Evolutionary conservation across 352 stramenopile species (phyloP).

Genomic region (Discostella stelligera): DNA sequence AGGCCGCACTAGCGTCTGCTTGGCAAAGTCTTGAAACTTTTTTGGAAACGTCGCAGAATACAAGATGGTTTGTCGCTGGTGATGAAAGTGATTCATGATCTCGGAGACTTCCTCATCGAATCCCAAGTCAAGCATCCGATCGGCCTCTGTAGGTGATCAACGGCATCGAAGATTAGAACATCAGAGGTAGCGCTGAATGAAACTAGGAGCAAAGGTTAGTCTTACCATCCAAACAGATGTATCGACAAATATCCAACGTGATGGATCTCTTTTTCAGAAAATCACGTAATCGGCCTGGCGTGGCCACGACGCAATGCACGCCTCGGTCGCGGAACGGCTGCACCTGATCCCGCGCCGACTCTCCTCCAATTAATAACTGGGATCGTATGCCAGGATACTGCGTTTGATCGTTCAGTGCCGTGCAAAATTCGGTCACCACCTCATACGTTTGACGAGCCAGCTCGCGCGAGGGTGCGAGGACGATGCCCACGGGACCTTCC

Average conservation of each 20-base stretch:
- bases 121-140: slow-evolving; percentile 96
- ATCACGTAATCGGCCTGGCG: slow-evolving; percentile 94
- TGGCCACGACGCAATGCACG: slow-evolving; percentile 96
- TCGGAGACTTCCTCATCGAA: slow-evolving; percentile 87
- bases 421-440: slow-evolving; percentile 92
- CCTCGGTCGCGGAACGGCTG: slow-evolving; percentile 86
- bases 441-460: slow-evolving; percentile 97
- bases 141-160: slow-evolving; percentile 83
- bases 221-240: slow-evolving; percentile 92
- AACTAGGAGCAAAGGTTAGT: slow-evolving; percentile 79
- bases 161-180: no score
- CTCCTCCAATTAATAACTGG: slow-evolving; percentile 94
- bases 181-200: slow-evolving; percentile 87
- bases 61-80: slow-evolving; percentile 96
- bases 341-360: slow-evolving; percentile 91
- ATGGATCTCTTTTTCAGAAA: slow-evolving; percentile 94
- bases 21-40: slow-evolving; percentile 99
- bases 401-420: slow-evolving; percentile 71
- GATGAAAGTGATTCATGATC: slow-evolving; percentile 97
- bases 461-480: slow-evolving; percentile 95
- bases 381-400: slow-evolving; percentile 82
- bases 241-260: slow-evolving; percentile 92
- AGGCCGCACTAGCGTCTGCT: slow-evolving; percentile 91
- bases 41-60: slow-evolving; percentile 99
- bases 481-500: slow-evolving; percentile 96